These are phyloP conservation scores for Plasmodium malariae DNA, from an alignment of 169 alveolate species.

Conservation along the genomic window DNA sequence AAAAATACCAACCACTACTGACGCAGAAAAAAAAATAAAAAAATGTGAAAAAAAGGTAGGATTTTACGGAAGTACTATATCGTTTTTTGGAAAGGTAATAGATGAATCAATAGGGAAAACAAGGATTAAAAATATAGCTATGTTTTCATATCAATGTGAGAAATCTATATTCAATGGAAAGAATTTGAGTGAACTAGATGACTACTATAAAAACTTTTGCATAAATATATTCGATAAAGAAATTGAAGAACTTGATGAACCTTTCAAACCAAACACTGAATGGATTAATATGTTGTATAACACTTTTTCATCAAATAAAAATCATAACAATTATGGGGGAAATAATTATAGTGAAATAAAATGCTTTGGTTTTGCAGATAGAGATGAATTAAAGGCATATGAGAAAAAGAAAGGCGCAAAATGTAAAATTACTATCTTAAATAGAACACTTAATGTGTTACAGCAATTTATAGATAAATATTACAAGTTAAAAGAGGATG, in stretches of 20 bases:
- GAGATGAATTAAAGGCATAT: constrained; percentile 50
- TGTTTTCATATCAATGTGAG: constrained; percentile 76
- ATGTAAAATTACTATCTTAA: constrained; percentile 39
- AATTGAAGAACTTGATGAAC: constrained; percentile 8
- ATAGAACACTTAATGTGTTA: constrained; percentile 24
- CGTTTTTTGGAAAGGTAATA: constrained; percentile 28
- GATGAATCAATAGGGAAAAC: constrained; percentile 60
- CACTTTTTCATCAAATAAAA: constrained; percentile 45
- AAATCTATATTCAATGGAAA: constrained; percentile 37
- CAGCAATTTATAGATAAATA: constrained; percentile 66
- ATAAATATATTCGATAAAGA: constrained; percentile 30
- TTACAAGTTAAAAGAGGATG: constrained; percentile 35
- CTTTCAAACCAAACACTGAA: constrained; percentile 32
- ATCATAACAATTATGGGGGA: constrained; percentile 12
- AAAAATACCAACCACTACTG: constrained; percentile 13
- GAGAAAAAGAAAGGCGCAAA: constrained; percentile 44
- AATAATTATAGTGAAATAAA: constrained; percentile 33
- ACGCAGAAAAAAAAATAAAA: constrained; percentile 18
- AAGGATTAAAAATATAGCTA: constrained; percentile 39
- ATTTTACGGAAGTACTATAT: constrained; percentile 39
- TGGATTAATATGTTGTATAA: constrained; percentile 70
- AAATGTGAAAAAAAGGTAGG: constrained; percentile 57
- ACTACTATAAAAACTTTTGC: constrained; percentile 42
- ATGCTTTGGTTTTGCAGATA: constrained; percentile 72
- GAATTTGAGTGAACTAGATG: constrained; percentile 60